These are phyloP conservation scores for Nannochloris sp. DNA, from an alignment of 139 green algal species.

Conservation along the genomic window DNA sequence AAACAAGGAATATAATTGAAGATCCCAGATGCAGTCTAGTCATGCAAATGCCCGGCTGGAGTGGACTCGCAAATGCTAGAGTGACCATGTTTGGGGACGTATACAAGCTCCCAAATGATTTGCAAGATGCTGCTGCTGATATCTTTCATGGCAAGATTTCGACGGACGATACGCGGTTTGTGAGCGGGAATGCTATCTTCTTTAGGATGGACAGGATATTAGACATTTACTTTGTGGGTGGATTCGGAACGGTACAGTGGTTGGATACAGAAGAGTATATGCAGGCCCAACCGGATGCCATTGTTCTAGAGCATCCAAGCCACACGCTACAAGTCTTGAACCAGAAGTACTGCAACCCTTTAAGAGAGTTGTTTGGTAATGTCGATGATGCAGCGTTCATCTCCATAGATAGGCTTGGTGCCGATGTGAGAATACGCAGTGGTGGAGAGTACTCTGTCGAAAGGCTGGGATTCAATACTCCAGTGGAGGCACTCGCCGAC, in stretches of 20 bases:
- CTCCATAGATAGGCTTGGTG: slow-evolving; percentile 77
- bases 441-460: slow-evolving; percentile 71
- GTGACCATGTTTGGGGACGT: slow-evolving; percentile 99
- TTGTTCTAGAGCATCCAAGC: slow-evolving; percentile 50
- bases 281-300: slow-evolving; percentile 62
- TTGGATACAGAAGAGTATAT: slow-evolving; percentile 84
- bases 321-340: slow-evolving; percentile 64
- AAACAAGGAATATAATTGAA: slow-evolving; percentile 73
- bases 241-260: slow-evolving; percentile 91
- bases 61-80: slow-evolving; percentile 89
- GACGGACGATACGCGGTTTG: slow-evolving; percentile 42
- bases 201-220: slow-evolving; percentile 89
- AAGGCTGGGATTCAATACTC: slow-evolving; percentile 59
- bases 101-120: slow-evolving; percentile 69
- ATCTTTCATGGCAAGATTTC: slow-evolving; percentile 73
- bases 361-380: slow-evolving; percentile 45
- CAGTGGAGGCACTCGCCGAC: slow-evolving; percentile 2
- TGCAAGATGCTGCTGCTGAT: slow-evolving; percentile 60
- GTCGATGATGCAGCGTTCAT: slow-evolving; percentile 79
- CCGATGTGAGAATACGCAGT: slow-evolving; percentile 75
- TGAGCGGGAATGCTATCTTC: slow-evolving; percentile 70
- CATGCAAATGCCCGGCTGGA: slow-evolving; percentile 95
- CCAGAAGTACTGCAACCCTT: slow-evolving; percentile 35
- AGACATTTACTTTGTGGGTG: slow-evolving; percentile 98
- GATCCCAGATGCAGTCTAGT: slow-evolving; percentile 58